A percentile compares a stretch with the other conserved stretches of the same genome.
These are phyloP conservation scores for Suhomyces vadensis DNA, from an alignment of 805 yeast species.

Conservation along the genomic window DNA sequence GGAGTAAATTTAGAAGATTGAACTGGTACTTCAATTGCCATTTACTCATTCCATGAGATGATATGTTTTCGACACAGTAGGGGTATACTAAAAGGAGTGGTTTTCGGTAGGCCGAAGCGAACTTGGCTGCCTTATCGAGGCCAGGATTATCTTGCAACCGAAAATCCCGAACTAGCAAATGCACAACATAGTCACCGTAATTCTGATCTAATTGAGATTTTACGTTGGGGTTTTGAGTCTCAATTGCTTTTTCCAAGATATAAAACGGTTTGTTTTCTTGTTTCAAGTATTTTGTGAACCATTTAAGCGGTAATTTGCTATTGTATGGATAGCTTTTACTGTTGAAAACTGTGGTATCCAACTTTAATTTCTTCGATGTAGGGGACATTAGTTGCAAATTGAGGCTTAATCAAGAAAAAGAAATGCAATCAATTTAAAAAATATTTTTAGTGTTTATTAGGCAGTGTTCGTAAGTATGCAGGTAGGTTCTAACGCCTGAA, in stretches of 20 bases:
- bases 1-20: conserved; percentile 32
- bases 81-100: conserved; percentile 45
- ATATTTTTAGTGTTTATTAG: too few species aligned
- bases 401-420: not conserved
- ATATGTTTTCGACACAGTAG: conserved; percentile 40
- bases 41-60: conserved; percentile 44
- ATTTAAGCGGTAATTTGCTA: conserved; percentile 2
- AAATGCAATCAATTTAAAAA: too few species aligned
- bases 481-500: too few species aligned
- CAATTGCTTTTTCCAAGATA: conserved; percentile 14
- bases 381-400: not conserved
- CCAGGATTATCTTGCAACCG: conserved; percentile 47
- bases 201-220: conserved; percentile 9
- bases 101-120: conserved; percentile 26
- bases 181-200: conserved; percentile 3
- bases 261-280: conserved; percentile 33
- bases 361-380: conserved; percentile 3
- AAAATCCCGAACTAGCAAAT: conserved; percentile 47
- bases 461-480: too few species aligned
- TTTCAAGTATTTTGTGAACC: conserved; percentile 24
- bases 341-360: conserved; percentile 3
- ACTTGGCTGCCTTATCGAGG: conserved; percentile 34
- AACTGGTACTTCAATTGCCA: conserved; percentile 43
- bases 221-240: not conserved
- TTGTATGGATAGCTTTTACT: conserved; percentile 8